Base-by-base conservation (phyloP, 768 basidiomycete genomes). In the Lactarius evosmus region DNA sequence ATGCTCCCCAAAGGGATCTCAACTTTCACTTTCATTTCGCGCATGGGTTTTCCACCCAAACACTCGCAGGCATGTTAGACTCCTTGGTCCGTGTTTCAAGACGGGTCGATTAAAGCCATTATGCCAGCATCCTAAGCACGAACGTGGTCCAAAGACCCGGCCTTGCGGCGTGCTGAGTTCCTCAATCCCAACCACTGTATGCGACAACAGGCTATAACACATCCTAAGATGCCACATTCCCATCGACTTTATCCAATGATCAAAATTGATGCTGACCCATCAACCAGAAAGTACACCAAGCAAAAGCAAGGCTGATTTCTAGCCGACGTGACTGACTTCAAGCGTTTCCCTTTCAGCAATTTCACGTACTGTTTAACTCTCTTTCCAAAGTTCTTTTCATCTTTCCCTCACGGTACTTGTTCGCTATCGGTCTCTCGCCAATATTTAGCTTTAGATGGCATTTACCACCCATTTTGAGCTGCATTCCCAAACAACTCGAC, bases 41-140 rank as follows among this genome's bases (percentile, higher is more conserved):
- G 76, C 78, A 75, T 75, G 82, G 79, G 84, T 86, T 86, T 85
- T 76, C 77, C 82, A 83, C 84, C 84, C 84, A 79, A 85, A 86
- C 80, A 88, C 86, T 88, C 83, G 85, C 85, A 83, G 77, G 83
- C 82, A 86, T 84, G 86, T 86, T 87, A 85, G 85, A 87, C 86
- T 88, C 85, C 86, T 88, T 87, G 84, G 85, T 87, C 86, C 84
- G 83, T 86, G 85, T 87, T 86, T 86, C 85, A 87, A 86, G 85
- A 87, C 84, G 83, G 85, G 84, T 85, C 83, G 83, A 79, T 86
- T 83, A 85, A 85, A 83, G 84, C 84, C 84, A 86, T 86, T 85
- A 83, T 78, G 84, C 82, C 85, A 85, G 80, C 83, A 85, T 85
- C 84, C 84, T 83, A 82, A 83, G 82, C 82, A 82, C 79, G 80